Conservation (phyloP, 1,139 yeast genomes). For the Candida buenavistaensis region DNA sequence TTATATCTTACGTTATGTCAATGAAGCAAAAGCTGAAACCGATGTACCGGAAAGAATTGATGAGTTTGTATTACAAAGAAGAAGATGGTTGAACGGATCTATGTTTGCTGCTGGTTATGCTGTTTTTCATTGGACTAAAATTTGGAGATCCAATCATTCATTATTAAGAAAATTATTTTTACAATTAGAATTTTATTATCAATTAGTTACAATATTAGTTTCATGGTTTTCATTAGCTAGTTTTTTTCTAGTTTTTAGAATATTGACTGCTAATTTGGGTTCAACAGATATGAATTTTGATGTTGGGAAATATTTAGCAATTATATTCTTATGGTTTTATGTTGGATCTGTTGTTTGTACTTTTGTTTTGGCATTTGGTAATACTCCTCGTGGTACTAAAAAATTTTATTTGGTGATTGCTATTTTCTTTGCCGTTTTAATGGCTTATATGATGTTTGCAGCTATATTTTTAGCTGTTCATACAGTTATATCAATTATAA, state of each 20-base stretch:
- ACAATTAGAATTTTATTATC: slow-evolving; percentile 72
- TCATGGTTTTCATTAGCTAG: slow-evolving; percentile 82
- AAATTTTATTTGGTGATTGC: slow-evolving; percentile 45
- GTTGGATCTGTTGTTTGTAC: slow-evolving; percentile 44
- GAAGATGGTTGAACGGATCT: slow-evolving; percentile 86
- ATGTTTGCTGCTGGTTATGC: slow-evolving; percentile 81
- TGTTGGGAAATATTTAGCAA: slow-evolving; percentile 42
- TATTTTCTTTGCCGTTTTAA: slow-evolving; percentile 42
- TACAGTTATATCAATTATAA: slow-evolving; percentile 49
- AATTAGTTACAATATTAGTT: slow-evolving; percentile 60
- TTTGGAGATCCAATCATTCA: slow-evolving; percentile 71
- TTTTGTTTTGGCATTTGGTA: slow-evolving; percentile 49
- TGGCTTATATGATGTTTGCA: slow-evolving; percentile 59
- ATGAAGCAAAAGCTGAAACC: slow-evolving; percentile 76
- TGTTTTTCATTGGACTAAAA: slow-evolving; percentile 65
- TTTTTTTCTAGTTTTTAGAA: slow-evolving; percentile 71
- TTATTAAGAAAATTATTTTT: slow-evolving; percentile 59
- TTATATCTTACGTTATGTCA: slow-evolving; percentile 71
- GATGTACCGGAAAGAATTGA: slow-evolving; percentile 78
- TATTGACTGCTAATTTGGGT: slow-evolving; percentile 57
- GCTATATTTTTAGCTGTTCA: slow-evolving; percentile 80
- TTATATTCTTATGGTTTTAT: slow-evolving; percentile 45
- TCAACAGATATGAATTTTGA: slow-evolving; percentile 46
- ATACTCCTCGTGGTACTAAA: slow-evolving; percentile 49
- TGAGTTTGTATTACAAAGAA: slow-evolving; percentile 73